These are phyloP conservation scores for Penicillium desertorum DNA, from an alignment of 495 filamentous ascomycete species.

Conservation along the genomic window DNA sequence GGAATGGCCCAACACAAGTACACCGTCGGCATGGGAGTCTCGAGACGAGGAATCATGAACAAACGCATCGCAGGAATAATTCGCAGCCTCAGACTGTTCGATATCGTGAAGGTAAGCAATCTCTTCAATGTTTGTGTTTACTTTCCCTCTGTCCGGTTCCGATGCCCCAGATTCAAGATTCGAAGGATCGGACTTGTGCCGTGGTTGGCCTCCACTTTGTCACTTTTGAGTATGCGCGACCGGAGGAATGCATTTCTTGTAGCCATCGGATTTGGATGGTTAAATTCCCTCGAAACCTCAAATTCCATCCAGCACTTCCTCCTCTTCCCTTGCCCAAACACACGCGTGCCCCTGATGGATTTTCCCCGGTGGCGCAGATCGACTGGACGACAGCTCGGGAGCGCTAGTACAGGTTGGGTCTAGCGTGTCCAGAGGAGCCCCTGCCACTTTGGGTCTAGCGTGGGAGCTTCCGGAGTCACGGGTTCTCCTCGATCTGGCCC, in stretches of 20 bases:
- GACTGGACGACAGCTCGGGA: conserved; percentile 41
- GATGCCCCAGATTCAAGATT: conserved; percentile 25
- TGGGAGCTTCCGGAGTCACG: conserved; percentile 46
- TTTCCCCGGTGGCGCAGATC: conserved; percentile 41
- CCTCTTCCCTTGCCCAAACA: not conserved
- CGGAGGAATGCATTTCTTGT: not conserved
- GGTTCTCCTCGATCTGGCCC: conserved; percentile 34
- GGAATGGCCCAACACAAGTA: conserved; percentile 18
- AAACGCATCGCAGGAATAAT: conserved; percentile 27
- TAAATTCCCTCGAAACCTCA: not conserved
- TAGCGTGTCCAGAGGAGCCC: conserved; percentile 25
- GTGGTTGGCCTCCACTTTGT: conserved; percentile 26
- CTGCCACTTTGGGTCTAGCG: conserved; percentile 32
- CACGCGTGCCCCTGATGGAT: conserved; percentile 19
- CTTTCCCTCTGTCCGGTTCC: conserved; percentile 12
- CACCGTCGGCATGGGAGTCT: conserved; percentile 29
- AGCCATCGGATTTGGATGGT: no score
- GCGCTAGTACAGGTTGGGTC: conserved; percentile 30
- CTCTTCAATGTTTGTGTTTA: conserved; percentile 9
- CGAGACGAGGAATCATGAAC: conserved; percentile 23
- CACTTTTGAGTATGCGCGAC: not conserved
- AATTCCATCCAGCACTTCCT: conserved; percentile 14
- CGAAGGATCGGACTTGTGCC: conserved; percentile 30
- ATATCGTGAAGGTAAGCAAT: conserved; percentile 36
- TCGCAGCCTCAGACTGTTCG: conserved; percentile 26